Conservation (phyloP, 257 asterid genomes). For the Paulownia fortunei region DNA sequence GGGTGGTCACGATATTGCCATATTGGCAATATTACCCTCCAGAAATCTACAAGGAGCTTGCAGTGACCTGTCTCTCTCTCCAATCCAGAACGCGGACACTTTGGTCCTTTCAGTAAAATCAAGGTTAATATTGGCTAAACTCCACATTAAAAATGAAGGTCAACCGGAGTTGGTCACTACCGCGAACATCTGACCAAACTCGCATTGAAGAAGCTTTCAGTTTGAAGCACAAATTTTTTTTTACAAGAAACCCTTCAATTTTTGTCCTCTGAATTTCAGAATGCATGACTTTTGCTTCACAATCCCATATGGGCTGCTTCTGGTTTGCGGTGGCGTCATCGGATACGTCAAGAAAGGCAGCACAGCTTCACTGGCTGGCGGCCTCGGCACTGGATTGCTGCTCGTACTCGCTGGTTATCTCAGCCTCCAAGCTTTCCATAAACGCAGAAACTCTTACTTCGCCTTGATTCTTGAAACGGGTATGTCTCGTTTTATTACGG, state of each 20-base stretch:
- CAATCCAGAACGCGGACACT: neutral
- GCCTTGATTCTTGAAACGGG: slow-evolving; percentile 85
- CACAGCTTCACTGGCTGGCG: slow-evolving; percentile 85
- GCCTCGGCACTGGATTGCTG: slow-evolving; percentile 72
- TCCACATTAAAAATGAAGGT: neutral
- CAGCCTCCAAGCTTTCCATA: slow-evolving; percentile 88
- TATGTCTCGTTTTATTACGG: slow-evolving; percentile 32
- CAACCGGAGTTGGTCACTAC: slow-evolving; percentile 11
- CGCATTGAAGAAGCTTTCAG: neutral
- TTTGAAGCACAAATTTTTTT: neutral
- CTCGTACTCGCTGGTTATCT: slow-evolving; percentile 88
- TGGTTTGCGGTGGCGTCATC: slow-evolving; percentile 80
- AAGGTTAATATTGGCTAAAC: neutral
- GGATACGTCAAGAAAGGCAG: slow-evolving; percentile 87
- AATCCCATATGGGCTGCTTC: slow-evolving; percentile 85
- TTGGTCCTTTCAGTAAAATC: neutral
- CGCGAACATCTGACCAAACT: neutral
- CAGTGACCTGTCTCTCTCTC: neutral
- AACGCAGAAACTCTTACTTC: slow-evolving; percentile 77
- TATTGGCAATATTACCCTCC: slow-evolving; percentile 11
- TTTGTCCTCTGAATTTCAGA: neutral
- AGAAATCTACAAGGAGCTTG: neutral
- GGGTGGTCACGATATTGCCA: neutral
- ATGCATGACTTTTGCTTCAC: slow-evolving; percentile 99
- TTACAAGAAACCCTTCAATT: neutral